Conservation (phyloP, 1,284 basidiomycete species). For the Spongiforma sp. region DNA sequence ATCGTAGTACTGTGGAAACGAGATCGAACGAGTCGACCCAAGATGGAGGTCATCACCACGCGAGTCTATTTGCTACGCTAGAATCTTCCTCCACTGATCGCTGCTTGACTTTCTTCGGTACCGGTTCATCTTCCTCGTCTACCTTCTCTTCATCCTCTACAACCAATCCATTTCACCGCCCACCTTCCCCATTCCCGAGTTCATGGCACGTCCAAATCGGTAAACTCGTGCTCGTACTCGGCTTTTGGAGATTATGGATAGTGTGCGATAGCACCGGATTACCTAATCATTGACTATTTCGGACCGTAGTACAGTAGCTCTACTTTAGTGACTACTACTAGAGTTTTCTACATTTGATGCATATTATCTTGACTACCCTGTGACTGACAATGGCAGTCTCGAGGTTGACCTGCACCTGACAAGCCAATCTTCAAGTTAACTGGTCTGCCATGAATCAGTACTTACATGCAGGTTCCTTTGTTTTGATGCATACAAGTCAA, state of each 20-base stretch:
- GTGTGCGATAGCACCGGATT: no score
- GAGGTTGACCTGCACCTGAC: conserved; percentile 83
- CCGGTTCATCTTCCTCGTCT: background rate
- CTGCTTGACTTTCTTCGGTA: conserved; percentile 18
- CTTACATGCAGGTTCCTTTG: conserved; percentile 89
- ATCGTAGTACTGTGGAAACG: conserved; percentile 13
- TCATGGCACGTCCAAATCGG: conserved; percentile 91
- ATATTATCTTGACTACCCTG: conserved; percentile 88
- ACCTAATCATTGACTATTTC: no score
- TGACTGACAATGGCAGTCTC: conserved; percentile 70
- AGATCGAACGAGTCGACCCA: conserved; percentile 9
- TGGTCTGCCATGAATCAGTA: conserved; percentile 57
- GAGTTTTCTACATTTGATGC: no score
- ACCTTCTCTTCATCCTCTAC: conserved; percentile 35
- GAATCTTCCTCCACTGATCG: conserved; percentile 9
- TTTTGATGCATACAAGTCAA: conserved; percentile 96
- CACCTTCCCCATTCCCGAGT: conserved; percentile 65
- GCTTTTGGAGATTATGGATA: conserved; percentile 90
- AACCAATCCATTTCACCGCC: conserved; percentile 64
- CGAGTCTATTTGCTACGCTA: no score
- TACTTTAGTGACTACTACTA: no score
- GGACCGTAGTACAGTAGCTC: no score
- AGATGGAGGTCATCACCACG: conserved; percentile 9
- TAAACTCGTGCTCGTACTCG: conserved; percentile 81
- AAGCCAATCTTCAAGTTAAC: conserved; percentile 89